Percentiles rank a stretch among this genome's conserved stretches.
Conservation (phyloP, 2,329 filamentous ascomycete genomes). For the Pseudopyrenochaeta lycopersici region DNA sequence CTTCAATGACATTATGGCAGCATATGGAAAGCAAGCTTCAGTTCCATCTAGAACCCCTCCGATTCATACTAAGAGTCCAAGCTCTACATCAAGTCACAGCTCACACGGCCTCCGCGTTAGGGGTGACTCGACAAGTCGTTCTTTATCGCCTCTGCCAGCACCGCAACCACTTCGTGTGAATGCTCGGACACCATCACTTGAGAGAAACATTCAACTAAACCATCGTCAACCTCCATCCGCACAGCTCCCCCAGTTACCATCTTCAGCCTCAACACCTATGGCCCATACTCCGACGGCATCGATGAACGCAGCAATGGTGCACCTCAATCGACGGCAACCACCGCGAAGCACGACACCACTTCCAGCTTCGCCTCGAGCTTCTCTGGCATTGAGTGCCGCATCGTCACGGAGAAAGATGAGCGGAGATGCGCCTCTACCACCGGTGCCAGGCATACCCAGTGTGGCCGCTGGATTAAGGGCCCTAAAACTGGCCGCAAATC, state of each 20-base stretch:
- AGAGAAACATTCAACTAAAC: slow-evolving; percentile 1
- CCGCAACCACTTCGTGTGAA: slow-evolving; percentile 13
- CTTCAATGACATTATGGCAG: slow-evolving; percentile 25
- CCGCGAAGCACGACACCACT: slow-evolving; percentile 19
- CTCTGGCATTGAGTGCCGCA: slow-evolving; percentile 17
- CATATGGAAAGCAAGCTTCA: slow-evolving; percentile 22
- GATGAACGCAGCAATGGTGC: slow-evolving; percentile 18
- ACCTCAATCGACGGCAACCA: slow-evolving; percentile 17
- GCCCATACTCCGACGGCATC: background rate
- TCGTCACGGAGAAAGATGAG: slow-evolving; percentile 11
- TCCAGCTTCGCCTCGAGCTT: slow-evolving; percentile 26
- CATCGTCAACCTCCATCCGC: slow-evolving; percentile 3
- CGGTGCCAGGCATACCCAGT: slow-evolving; percentile 3
- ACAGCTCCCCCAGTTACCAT: background rate
- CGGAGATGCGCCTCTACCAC: background rate
- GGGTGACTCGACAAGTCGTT: slow-evolving; percentile 1
- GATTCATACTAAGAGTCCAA: slow-evolving; percentile 1
- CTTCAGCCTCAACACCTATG: background rate
- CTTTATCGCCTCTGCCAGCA: slow-evolving; percentile 8
- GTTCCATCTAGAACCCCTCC: background rate
- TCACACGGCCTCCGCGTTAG: slow-evolving; percentile 8
- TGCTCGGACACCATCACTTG: slow-evolving; percentile 7
- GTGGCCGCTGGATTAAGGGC: slow-evolving; percentile 11
- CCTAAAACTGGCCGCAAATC: slow-evolving; percentile 8
- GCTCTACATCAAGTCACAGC: slow-evolving; percentile 1